A percentile compares a stretch with the other conserved stretches of the same genome.
These are phyloP conservation scores for Acrocalymma vagum DNA, from an alignment of 2,329 filamentous ascomycete species.

Conservation along the genomic window DNA sequence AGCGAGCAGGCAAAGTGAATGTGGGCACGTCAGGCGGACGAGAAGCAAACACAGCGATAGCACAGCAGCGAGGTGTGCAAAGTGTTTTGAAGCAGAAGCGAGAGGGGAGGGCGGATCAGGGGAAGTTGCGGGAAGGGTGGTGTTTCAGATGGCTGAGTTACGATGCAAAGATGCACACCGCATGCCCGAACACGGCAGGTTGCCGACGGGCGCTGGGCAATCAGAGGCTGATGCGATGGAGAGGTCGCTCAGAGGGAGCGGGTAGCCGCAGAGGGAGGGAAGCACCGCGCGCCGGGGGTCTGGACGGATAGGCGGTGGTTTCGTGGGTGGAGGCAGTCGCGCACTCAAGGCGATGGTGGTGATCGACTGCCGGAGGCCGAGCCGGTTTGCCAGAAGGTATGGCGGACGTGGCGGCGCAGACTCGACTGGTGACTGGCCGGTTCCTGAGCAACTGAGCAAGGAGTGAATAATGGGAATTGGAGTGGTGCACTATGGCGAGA, in stretches of 20 bases:
- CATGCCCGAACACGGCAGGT: too few species aligned
- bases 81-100: slow-evolving; percentile 39
- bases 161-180: slow-evolving; percentile 10
- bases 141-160: slow-evolving; percentile 40
- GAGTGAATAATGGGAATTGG: too few species aligned
- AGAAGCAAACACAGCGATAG: slow-evolving; percentile 13
- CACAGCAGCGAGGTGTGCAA: slow-evolving; percentile 28
- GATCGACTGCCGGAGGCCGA: too few species aligned
- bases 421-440: too few species aligned
- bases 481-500: too few species aligned
- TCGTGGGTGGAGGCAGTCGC: slow-evolving; percentile 7
- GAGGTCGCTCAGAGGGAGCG: too few species aligned
- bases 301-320: not conserved
- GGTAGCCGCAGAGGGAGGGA: not conserved
- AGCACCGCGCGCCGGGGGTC: not conserved
- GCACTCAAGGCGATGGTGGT: too few species aligned
- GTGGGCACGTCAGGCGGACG: slow-evolving; percentile 20
- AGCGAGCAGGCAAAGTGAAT: slow-evolving; percentile 17
- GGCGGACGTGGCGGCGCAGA: not conserved
- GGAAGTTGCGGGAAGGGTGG: slow-evolving; percentile 32
- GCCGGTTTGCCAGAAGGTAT: too few species aligned
- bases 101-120: slow-evolving; percentile 38
- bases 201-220: too few species aligned
- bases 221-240: too few species aligned
- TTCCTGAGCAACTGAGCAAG: too few species aligned